Conservation (phyloP, 139 green algal species). For the Chlamydomonas sphaeroides region DNA sequence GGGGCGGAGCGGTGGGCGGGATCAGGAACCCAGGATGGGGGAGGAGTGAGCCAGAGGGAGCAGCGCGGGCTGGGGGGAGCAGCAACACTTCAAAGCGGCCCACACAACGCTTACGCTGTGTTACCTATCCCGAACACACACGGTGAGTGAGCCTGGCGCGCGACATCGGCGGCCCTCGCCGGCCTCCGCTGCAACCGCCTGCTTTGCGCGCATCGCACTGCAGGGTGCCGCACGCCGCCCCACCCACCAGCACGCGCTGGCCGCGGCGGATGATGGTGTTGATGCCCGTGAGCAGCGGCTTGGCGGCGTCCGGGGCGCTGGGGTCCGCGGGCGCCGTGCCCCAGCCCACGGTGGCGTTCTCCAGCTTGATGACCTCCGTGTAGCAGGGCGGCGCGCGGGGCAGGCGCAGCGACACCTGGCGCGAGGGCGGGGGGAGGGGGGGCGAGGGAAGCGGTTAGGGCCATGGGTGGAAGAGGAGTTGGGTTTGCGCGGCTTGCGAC, state of each 20-base stretch:
- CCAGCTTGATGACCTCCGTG: slow-evolving; percentile 64
- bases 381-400: slow-evolving; percentile 69
- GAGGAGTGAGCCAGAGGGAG: too few species aligned
- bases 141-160: too few species aligned
- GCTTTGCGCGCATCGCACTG: too few species aligned
- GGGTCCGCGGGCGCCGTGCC: slow-evolving; percentile 15
- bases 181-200: too few species aligned
- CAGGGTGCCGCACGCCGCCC: too few species aligned
- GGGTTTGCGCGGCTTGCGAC: too few species aligned
- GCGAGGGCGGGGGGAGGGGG: neutral
- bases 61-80: too few species aligned
- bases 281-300: slow-evolving; percentile 54
- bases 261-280: slow-evolving; percentile 59
- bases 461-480: neutral
- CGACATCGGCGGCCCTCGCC: too few species aligned
- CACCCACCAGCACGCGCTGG: slow-evolving; percentile 63
- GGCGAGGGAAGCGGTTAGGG: neutral
- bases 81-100: too few species aligned
- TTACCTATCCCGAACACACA: too few species aligned
- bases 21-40: too few species aligned
- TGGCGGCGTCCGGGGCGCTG: neutral
- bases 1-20: neutral
- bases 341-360: slow-evolving; percentile 64
- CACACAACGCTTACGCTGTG: too few species aligned
- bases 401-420: slow-evolving; percentile 66